phyloP scores from a whole-genome alignment of 257 asterid genomes.

The Handroanthus guayacan region DNA sequence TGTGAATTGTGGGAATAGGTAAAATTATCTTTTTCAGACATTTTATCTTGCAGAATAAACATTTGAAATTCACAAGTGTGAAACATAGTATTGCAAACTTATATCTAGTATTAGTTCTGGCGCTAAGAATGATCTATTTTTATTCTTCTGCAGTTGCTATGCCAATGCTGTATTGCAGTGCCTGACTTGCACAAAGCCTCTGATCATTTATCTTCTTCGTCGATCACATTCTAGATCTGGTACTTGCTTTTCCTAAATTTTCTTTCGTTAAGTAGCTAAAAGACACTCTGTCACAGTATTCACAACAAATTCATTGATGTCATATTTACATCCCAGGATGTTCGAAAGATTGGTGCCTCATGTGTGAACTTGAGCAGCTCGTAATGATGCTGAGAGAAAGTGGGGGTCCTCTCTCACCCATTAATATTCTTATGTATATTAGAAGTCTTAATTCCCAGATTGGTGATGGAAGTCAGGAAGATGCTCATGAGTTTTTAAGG shows the following conservation, averaged over 20 bases:
- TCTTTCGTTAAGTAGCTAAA: not conserved
- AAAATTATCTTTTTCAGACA: slow-evolving; percentile 17
- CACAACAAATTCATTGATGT: not conserved
- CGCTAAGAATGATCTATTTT: slow-evolving; percentile 2
- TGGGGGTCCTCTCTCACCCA: slow-evolving; percentile 75
- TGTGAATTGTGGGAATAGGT: slow-evolving; percentile 88
- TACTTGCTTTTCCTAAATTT: slow-evolving; percentile 38
- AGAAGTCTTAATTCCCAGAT: slow-evolving; percentile 78
- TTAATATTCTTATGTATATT: slow-evolving; percentile 71
- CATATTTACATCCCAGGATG: slow-evolving; percentile 56
- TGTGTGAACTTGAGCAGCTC: slow-evolving; percentile 90
- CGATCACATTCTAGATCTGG: slow-evolving; percentile 83
- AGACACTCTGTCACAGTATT: not conserved
- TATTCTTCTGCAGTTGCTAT: slow-evolving; percentile 72
- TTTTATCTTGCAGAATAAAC: slow-evolving; percentile 7
- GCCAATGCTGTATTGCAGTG: slow-evolving; percentile 96
- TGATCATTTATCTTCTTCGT: slow-evolving; percentile 68
- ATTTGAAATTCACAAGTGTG: not conserved
- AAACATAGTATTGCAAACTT: slow-evolving; percentile 9
- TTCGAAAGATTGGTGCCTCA: slow-evolving; percentile 80
- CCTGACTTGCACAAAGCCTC: slow-evolving; percentile 84
- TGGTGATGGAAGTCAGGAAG: slow-evolving; percentile 94
- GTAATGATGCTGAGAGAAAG: slow-evolving; percentile 61
- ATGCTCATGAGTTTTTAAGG: slow-evolving; percentile 95
- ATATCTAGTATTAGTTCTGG: not conserved